These are phyloP conservation scores for Guyanaporus albipodus DNA, from an alignment of 768 basidiomycete genomes.

Conservation along the genomic window DNA sequence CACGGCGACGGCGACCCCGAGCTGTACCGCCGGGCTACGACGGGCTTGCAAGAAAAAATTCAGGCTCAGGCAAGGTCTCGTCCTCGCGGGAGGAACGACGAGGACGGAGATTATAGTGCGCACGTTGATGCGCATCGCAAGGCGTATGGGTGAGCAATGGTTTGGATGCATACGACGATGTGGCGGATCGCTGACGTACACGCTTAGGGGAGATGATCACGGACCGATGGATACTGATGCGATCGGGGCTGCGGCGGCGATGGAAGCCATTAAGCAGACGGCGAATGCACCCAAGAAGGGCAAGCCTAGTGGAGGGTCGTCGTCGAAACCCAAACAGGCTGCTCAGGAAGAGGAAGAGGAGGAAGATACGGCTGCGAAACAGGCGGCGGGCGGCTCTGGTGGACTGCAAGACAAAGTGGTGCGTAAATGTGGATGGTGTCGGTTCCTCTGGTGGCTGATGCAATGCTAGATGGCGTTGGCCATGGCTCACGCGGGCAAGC, in stretches of 20 bases:
- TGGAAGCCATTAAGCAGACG: conserved; percentile 31
- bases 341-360: conserved; percentile 5
- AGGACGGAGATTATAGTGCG: conserved; percentile 13
- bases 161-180: neutral
- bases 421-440: neutral
- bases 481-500: conserved; percentile 31
- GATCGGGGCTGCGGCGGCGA: conserved; percentile 30
- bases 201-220: conserved; percentile 11
- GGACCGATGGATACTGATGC: conserved; percentile 26
- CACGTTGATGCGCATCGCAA: conserved; percentile 29
- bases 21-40: conserved; percentile 19
- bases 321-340: conserved; percentile 1
- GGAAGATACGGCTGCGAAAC: conserved; percentile 4
- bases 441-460: neutral
- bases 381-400: conserved; percentile 5
- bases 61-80: conserved; percentile 13
- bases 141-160: conserved; percentile 30
- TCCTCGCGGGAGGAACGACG: conserved; percentile 1
- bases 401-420: conserved; percentile 32
- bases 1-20: conserved; percentile 19
- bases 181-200: neutral
- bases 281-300: conserved; percentile 3
- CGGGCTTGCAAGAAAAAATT: conserved; percentile 22
- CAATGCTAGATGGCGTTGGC: conserved; percentile 23
- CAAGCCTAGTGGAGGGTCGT: neutral